Evolutionary conservation across 2,329 filamentous ascomycete genomes (phyloP), one percentile per base, ranked within the genome.

Genomic region (Furcasterigmium furcatum): DNA sequence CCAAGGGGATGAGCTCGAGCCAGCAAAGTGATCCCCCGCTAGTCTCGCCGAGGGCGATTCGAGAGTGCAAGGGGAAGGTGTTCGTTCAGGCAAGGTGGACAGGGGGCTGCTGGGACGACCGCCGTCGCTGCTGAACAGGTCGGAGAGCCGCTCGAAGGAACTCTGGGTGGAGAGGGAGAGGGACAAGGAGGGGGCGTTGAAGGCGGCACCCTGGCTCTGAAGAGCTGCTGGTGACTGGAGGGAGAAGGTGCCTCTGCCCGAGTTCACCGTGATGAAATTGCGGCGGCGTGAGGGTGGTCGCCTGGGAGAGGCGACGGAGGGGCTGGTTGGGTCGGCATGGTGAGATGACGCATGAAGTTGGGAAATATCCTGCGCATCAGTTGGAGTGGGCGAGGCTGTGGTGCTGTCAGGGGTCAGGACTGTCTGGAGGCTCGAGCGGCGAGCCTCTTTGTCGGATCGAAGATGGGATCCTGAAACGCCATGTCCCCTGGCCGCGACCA

Each of bases 211-310:
- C 22, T 46, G 34, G 38, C 41, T 42, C 36, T 72, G 30, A 14
- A 7, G 30, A 16, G n/a, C 34, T 9, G 32, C 9, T 16, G 4
- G 55, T 58, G 61, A 62, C 50, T 71, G 50, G 46, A 82, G 61
- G 14, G 77, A 79, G 54, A 83, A 82, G 5, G 79, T 82, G 61
- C 80, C 80, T 46, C 51, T 53, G 60, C 82, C 75, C 6, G 76
- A 60, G 53, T 81, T 70, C 22, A 82, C 63, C 44, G 69, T 71
- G 47, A 82, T 71, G 24, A 72, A 58, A 49, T 71, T 73, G 44
- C 64, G 63, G 47, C 70, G 65, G 38, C 71, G 65, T 13, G 71
- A 68, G 34, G 16, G n/a, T 7, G 34, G 34, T 36, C 16, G 34
- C n/a, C 34, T 40, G 54, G 50, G 43, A 69, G 58, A 25, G 63